phyloP scores from a whole-genome alignment of 2,329 filamentous ascomycete genomes.

The Bipolaris cookei region DNA sequence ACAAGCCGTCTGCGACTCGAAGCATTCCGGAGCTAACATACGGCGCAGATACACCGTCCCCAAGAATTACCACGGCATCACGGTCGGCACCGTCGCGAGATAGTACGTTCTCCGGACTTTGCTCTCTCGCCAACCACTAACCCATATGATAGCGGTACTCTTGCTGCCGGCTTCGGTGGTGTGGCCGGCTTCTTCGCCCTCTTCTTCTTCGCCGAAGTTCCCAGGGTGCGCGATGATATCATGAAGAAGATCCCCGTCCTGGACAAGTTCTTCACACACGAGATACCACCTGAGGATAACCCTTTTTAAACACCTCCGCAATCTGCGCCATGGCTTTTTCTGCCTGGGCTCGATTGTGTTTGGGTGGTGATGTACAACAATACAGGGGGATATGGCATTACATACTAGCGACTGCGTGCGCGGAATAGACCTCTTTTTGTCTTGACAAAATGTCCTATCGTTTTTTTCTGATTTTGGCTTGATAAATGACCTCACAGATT shows the following conservation, averaged over 20 bases:
- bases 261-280: slow-evolving; percentile 62
- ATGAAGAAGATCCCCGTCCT: slow-evolving; percentile 66
- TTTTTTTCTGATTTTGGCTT: slow-evolving; percentile 17
- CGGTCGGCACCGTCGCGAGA: slow-evolving; percentile 49
- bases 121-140: slow-evolving; percentile 10
- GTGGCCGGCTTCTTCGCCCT: slow-evolving; percentile 64
- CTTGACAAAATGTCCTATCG: slow-evolving; percentile 2
- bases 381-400: slow-evolving; percentile 5
- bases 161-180: slow-evolving; percentile 63
- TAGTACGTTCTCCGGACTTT: slow-evolving; percentile 51
- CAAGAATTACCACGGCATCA: slow-evolving; percentile 59
- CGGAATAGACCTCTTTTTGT: slow-evolving; percentile 42
- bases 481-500: not conserved
- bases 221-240: slow-evolving; percentile 67
- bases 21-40: slow-evolving; percentile 22
- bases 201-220: slow-evolving; percentile 70
- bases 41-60: slow-evolving; percentile 58
- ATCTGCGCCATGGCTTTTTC: slow-evolving; percentile 8
- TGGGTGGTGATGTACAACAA: slow-evolving; percentile 27
- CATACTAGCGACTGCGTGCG: slow-evolving; percentile 35
- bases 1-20: not conserved
- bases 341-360: not conserved
- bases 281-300: slow-evolving; percentile 69
- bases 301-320: slow-evolving; percentile 51
- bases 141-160: slow-evolving; percentile 39